A percentile compares a stretch with the other conserved stretches of the same genome.
These are phyloP conservation scores for Lasiosphaeria miniovina DNA, from an alignment of 495 filamentous ascomycete genomes.

Conservation along the genomic window DNA sequence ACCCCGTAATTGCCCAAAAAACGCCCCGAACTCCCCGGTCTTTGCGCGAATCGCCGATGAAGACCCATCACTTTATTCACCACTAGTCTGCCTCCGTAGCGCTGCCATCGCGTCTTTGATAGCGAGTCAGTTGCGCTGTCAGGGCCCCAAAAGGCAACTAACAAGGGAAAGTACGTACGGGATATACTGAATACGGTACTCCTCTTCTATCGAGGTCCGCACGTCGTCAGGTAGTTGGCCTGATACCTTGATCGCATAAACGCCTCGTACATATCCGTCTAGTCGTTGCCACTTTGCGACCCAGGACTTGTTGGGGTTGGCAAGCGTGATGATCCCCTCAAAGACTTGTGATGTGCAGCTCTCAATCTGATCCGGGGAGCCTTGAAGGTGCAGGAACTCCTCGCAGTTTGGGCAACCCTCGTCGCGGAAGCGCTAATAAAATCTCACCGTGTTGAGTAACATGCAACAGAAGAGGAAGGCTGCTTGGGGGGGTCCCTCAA, in stretches of 20 bases:
- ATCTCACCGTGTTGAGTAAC: not conserved
- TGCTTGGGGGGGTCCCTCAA: not conserved
- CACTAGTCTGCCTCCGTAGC: conserved; percentile 40
- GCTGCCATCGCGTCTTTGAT: conserved; percentile 49
- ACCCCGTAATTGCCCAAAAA: too few relatives aligned
- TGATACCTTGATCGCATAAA: conserved; percentile 91
- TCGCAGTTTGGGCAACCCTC: conserved; percentile 97
- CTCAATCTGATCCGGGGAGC: conserved; percentile 73
- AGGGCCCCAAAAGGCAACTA: not conserved
- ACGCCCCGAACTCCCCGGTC: not conserved
- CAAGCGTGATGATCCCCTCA: conserved; percentile 79
- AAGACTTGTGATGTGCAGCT: conserved; percentile 95
- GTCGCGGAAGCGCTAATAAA: conserved; percentile 67
- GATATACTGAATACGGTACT: conserved; percentile 64
- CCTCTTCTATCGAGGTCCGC: conserved; percentile 62
- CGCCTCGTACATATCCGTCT: conserved; percentile 77
- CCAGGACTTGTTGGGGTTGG: conserved; percentile 79
- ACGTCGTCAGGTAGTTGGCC: conserved; percentile 66
- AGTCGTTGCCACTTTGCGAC: conserved; percentile 93
- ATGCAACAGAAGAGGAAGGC: conserved; percentile 14
- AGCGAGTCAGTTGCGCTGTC: not conserved
- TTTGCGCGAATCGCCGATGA: not conserved
- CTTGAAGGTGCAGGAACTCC: conserved; percentile 75
- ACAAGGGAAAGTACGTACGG: conserved; percentile 46
- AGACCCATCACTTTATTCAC: not conserved